Evolutionary conservation across 192 early-diverging fungal species (phyloP), one percentile per base, ranked within the genome.

Genomic region (Oehlia diaphana): DNA sequence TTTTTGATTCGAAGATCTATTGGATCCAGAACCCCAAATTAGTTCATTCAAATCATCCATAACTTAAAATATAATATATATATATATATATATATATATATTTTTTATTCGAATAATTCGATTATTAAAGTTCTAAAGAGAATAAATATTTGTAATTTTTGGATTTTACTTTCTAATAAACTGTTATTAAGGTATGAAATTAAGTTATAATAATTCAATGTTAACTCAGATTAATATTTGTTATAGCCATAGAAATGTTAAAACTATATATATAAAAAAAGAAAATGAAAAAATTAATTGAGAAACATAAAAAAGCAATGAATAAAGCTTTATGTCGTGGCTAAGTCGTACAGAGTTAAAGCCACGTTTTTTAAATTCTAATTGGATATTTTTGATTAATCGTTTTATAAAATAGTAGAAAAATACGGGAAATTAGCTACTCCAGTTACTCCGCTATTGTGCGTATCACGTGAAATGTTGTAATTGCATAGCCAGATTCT

Each of bases 41-140:
- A 74, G 35, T 6, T 74, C 72, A 61, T 74, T 53, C 10, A 74
- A 28, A 61, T 74, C 72, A 23, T 74, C 72, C 72, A 74, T 74
- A 23, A 37, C 5, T 14, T 4, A 58, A 19, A 19, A 4, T 26
- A 0, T 26, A 58, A 58, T 19, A 19, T 58, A 19, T 4, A 58
- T 4, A 58, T 16, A 58, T 16, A 26, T 26, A 0, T 3, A n/a
- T n/a, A n/a, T n/a, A n/a, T n/a, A n/a, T n/a, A n/a, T n/a, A n/a
- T 19, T 19, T 5, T 3, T 19, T 58, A 4, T 19, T 58, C 5
- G 13, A 58, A 58, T 7, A 21, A 58, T 14, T 58, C 16, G 12
- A 16, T 58, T 19, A 58, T 2, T 58, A 58, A 58, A 5, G 5
- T 8, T 42, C 39, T 42, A 42, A 37, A 37, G 44, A 47, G 10